Percentiles rank a stretch among this genome's conserved stretches.
Conservation (phyloP, 495 filamentous ascomycete species). For the Thermochaetoides thermophila region DNA sequence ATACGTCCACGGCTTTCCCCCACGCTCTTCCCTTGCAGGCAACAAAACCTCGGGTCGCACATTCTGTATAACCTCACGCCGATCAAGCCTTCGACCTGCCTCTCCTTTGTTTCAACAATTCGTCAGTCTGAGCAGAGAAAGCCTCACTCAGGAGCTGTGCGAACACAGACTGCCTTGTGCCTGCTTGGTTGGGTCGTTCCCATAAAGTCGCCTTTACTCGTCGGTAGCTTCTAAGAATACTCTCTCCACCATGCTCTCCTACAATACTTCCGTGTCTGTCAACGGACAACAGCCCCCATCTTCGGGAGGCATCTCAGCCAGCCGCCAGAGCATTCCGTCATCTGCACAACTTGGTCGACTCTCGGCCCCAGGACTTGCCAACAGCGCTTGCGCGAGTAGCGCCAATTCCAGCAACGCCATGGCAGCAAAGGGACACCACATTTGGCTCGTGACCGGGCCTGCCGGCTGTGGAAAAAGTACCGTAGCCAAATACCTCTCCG, state of each 20-base stretch:
- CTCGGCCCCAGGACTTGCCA: conserved; percentile 14
- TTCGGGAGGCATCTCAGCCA: conserved; percentile 17
- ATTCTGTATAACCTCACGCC: too few species aligned
- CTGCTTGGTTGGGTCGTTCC: conserved; percentile 4
- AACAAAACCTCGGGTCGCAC: too few species aligned
- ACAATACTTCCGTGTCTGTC: conserved; percentile 24
- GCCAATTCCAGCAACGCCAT: conserved; percentile 12
- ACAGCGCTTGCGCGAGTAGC: conserved; percentile 11
- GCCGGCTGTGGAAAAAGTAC: conserved; percentile 96
- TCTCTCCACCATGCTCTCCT: conserved; percentile 30
- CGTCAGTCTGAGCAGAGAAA: too few species aligned
- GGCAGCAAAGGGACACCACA: conserved; percentile 47
- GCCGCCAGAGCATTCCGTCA: conserved; percentile 19
- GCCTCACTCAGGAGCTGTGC: too few species aligned
- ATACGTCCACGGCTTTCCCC: too few species aligned
- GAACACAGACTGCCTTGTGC: too few species aligned
- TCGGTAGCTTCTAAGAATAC: not conserved
- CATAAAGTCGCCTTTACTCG: not conserved
- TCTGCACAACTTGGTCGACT: conserved; percentile 21
- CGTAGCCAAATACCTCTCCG: conserved; percentile 64
- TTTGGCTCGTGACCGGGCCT: conserved; percentile 95
- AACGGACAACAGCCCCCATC: conserved; percentile 21
- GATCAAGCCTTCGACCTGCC: conserved; percentile 11
- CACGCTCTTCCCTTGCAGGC: too few species aligned
- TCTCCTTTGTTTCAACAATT: conserved; percentile 1